Base-by-base conservation (phyloP, 2,329 filamentous ascomycete genomes). In the Dendrostoma leiphaemia region DNA sequence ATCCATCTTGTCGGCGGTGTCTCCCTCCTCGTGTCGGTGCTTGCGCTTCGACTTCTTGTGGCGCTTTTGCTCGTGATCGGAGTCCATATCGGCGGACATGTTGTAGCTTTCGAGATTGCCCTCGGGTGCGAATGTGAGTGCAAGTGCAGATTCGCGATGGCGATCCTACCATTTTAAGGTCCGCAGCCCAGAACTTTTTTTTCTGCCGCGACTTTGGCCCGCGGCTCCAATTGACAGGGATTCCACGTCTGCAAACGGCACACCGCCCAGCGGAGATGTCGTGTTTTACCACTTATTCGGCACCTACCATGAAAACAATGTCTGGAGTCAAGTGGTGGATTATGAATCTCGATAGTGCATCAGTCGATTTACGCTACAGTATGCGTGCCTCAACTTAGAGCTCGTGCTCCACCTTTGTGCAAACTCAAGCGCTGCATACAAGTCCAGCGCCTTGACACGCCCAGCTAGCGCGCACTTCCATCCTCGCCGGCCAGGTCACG, bases 11-110 rank as follows among this genome's bases (percentile, higher is more conserved):
- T 60, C 59, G 31, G 48, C 51, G 15, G 9, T 21, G 21, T 48
- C 37, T 13, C 60, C 51, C 34, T 49, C 48, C 32, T 54, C 41
- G 50, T 57, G 49, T 51, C 60, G 40, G 52, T 57, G 40, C 54
- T 59, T 58, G 38, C 56, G 56, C 56, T 58, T 58, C 21, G 56
- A 55, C 48, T 58, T 55, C 28, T 58, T 58, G 15, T 51, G 52
- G 26, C 38, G 53, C 48, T 52, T 55, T 38, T 51, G 31, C 31
- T 58, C 56, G 56, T 55, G 56, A 31, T 55, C 48, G 19, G 52
- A 46, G 12, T 32, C 52, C 56, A 58, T 58, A 6, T 55, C 48
- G 38, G 32, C 52, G 46, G 52, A 55, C 52, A 52, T 55, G 7
- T 6, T 38, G 15, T 34, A 29, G n/a, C n/a, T n/a, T n/a, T n/a